These are phyloP conservation scores for Salix arbutifolia DNA, from an alignment of 345 rosid species.

Conservation along the genomic window DNA sequence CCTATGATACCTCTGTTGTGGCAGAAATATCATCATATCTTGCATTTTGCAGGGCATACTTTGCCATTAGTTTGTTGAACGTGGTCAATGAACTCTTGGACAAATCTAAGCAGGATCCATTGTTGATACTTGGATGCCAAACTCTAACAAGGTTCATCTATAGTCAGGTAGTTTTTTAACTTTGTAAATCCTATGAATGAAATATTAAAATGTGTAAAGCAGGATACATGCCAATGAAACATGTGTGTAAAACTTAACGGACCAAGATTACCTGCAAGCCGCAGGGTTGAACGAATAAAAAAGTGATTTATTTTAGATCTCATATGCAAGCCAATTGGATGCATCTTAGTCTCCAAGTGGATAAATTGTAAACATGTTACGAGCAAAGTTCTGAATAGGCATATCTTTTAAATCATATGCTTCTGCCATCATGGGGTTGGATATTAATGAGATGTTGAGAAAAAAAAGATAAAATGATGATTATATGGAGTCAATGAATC, in stretches of 20 bases:
- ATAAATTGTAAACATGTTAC: neutral
- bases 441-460: neutral
- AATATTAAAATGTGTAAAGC: neutral
- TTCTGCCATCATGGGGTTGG: neutral
- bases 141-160: conserved; percentile 74
- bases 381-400: neutral
- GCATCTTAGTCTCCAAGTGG: neutral
- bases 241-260: neutral
- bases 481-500: neutral
- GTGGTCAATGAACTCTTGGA: conserved; percentile 74
- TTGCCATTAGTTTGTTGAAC: conserved; percentile 71
- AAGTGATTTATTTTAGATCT: neutral
- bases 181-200: neutral
- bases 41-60: conserved; percentile 60
- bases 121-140: conserved; percentile 77
- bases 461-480: neutral
- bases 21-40: neutral
- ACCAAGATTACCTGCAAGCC: neutral
- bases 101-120: conserved; percentile 59
- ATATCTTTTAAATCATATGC: too few species aligned
- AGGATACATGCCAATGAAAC: neutral
- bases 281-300: neutral
- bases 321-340: neutral
- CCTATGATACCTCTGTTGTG: too few species aligned
- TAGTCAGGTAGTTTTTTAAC: conserved; percentile 54